These are phyloP conservation scores for Exobasidium cylindrosporum DNA, from an alignment of 1,284 basidiomycete species.

Conservation along the genomic window DNA sequence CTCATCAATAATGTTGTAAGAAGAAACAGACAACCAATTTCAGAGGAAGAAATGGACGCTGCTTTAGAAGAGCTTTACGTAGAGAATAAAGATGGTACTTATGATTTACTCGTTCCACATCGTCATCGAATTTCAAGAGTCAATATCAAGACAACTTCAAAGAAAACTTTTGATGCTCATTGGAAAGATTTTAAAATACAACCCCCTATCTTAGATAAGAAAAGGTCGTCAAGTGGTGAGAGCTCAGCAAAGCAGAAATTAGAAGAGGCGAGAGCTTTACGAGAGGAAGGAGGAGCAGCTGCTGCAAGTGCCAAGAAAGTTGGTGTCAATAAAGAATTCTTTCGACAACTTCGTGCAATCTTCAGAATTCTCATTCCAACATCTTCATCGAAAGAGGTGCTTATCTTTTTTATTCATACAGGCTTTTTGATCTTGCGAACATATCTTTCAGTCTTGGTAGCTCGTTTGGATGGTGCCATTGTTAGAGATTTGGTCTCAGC, in stretches of 20 bases:
- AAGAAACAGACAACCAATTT: background rate
- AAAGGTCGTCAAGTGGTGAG: slow-evolving; percentile 22
- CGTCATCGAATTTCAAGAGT: slow-evolving; percentile 52
- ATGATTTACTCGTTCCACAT: slow-evolving; percentile 47
- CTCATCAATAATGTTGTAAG: background rate
- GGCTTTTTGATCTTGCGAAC: slow-evolving; percentile 84
- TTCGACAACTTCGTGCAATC: slow-evolving; percentile 61
- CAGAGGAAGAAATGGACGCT: slow-evolving; percentile 20
- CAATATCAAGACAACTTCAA: slow-evolving; percentile 52
- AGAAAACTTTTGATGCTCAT: slow-evolving; percentile 50
- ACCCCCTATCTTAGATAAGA: slow-evolving; percentile 34
- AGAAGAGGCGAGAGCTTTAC: slow-evolving; percentile 39
- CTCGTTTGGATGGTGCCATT: slow-evolving; percentile 82
- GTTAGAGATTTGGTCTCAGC: slow-evolving; percentile 85
- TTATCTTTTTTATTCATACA: slow-evolving; percentile 76
- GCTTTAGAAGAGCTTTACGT: slow-evolving; percentile 49
- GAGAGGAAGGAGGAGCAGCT: slow-evolving; percentile 42
- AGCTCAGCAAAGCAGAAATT: slow-evolving; percentile 22
- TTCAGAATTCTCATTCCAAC: slow-evolving; percentile 50
- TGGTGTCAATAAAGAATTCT: slow-evolving; percentile 71
- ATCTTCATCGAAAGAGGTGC: slow-evolving; percentile 64
- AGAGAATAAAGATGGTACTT: slow-evolving; percentile 35
- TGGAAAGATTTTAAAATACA: slow-evolving; percentile 41
- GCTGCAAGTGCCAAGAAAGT: slow-evolving; percentile 52
- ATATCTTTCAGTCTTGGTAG: slow-evolving; percentile 71